A percentile compares a stretch with the other conserved stretches of the same genome.
Evolutionary conservation across 2,329 filamentous ascomycete species (phyloP).

Genomic region (Alternaria tenuissima): DNA sequence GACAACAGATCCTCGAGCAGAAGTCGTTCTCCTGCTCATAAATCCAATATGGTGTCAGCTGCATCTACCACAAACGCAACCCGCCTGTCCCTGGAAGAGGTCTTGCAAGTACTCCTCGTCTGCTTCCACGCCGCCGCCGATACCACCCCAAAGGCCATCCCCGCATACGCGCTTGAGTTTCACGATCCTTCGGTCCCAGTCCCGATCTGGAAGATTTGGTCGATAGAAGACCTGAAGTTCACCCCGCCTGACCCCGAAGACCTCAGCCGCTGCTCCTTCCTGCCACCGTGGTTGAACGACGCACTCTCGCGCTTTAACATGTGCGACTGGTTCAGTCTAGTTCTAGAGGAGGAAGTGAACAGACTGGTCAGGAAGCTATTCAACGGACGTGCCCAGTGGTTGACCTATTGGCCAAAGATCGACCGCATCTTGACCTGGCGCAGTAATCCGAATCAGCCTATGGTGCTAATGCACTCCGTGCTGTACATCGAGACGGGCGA

Average conservation of each 20-base stretch:
- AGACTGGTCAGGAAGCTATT: background rate
- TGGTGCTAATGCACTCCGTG: slow-evolving; percentile 10
- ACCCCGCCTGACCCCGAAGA: background rate
- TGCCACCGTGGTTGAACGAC: slow-evolving; percentile 2
- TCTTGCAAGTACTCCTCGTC: slow-evolving; percentile 11
- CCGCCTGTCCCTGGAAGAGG: slow-evolving; percentile 5
- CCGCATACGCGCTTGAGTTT: slow-evolving; percentile 8
- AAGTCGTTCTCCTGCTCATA: background rate
- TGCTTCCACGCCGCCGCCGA: slow-evolving; percentile 19
- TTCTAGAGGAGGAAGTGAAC: slow-evolving; percentile 7
- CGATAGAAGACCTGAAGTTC: background rate
- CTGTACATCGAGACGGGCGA: background rate
- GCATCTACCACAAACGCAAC: background rate
- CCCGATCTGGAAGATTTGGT: background rate
- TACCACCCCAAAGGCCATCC: background rate
- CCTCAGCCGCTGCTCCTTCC: background rate
- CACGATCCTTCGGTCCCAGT: background rate
- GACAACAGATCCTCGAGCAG: background rate
- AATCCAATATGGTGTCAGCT: background rate
- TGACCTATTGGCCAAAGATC: background rate
- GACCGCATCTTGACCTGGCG: background rate
- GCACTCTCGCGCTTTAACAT: slow-evolving; percentile 4
- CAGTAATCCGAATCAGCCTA: background rate
- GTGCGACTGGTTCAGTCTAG: slow-evolving; percentile 8
- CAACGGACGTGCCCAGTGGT: background rate